Conservation (phyloP, 805 yeast genomes). For the Lipomyces yamadae region DNA sequence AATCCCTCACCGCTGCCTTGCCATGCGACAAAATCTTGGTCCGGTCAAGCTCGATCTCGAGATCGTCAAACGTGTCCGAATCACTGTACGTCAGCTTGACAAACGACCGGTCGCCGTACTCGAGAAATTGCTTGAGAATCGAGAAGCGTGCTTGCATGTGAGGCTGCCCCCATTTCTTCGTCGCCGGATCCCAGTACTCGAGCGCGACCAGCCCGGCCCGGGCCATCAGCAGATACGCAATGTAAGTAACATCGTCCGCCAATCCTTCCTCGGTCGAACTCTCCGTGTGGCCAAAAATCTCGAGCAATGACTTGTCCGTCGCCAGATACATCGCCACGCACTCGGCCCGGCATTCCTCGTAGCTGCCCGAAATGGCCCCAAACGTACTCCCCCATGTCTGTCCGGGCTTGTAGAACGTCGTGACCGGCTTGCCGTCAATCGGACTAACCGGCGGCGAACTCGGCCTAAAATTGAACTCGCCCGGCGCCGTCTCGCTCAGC, state of each 20-base stretch:
- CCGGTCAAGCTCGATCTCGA: conserved; percentile 63
- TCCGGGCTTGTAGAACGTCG: conserved; percentile 73
- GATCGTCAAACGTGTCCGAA: conserved; percentile 57
- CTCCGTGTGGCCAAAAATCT: conserved; percentile 70
- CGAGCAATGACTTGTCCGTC: conserved; percentile 67
- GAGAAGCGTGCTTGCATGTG: conserved; percentile 94
- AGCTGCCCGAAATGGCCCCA: conserved; percentile 81
- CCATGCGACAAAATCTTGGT: conserved; percentile 70
- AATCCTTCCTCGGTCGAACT: conserved; percentile 49
- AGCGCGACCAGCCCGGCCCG: conserved; percentile 83
- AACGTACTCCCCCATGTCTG: conserved; percentile 91
- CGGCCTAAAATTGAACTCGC: conserved; percentile 72
- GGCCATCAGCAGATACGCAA: conserved; percentile 80
- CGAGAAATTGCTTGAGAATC: conserved; percentile 73
- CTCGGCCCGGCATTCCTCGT: conserved; percentile 93
- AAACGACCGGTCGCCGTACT: conserved; percentile 61
- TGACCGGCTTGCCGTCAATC: conserved; percentile 63
- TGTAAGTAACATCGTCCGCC: conserved; percentile 58
- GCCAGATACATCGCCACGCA: conserved; percentile 82
- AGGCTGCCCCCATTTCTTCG: conserved; percentile 90
- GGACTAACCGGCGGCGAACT: conserved; percentile 63
- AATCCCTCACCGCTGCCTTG: conserved; percentile 72
- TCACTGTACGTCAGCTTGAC: conserved; percentile 58
- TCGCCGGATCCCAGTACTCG: conserved; percentile 84
- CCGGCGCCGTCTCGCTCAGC: conserved; percentile 62